A percentile compares a stretch with the other conserved stretches of the same genome.
phyloP scores from a whole-genome alignment of 176 grass and related monocot species.

The Cenchrus fungigraminus region DNA sequence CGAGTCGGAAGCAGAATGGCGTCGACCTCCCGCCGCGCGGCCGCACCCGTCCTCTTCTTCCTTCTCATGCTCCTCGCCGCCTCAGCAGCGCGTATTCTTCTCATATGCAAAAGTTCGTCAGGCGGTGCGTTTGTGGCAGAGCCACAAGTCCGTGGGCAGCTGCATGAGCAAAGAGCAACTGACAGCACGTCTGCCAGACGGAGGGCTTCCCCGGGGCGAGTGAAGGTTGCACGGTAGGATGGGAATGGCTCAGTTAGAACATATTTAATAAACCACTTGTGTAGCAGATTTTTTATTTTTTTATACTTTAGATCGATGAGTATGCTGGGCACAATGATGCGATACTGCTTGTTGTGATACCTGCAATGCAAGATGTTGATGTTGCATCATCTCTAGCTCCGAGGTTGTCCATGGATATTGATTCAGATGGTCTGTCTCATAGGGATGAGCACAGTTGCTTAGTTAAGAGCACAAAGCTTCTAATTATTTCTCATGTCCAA shows the following conservation, averaged over 20 bases:
- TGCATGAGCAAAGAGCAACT: slow-evolving; percentile 52
- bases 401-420: slow-evolving; percentile 89
- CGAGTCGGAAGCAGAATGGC: not conserved
- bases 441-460: not conserved
- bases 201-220: slow-evolving; percentile 60
- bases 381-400: slow-evolving; percentile 76
- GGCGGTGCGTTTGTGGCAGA: slow-evolving; percentile 59
- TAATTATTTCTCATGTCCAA: no score
- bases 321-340: slow-evolving; percentile 88
- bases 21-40: slow-evolving; percentile 32
- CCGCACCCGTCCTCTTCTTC: slow-evolving; percentile 32
- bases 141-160: slow-evolving; percentile 52
- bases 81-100: slow-evolving; percentile 23
- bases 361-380: slow-evolving; percentile 85
- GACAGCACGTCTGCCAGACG: slow-evolving; percentile 48
- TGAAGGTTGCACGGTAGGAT: slow-evolving; percentile 32
- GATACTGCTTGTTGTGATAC: slow-evolving; percentile 85
- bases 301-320: slow-evolving; percentile 70
- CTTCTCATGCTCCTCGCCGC: slow-evolving; percentile 33
- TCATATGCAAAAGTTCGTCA: no score
- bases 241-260: no score
- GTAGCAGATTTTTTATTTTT: slow-evolving; percentile 18
- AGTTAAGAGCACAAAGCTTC: no score
- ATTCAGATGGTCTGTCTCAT: slow-evolving; percentile 78
- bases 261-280: not conserved